Evolutionary conservation across 345 rosid species (phyloP), one percentile per base, ranked within the genome.

Genomic region (Murraya koenigii): DNA sequence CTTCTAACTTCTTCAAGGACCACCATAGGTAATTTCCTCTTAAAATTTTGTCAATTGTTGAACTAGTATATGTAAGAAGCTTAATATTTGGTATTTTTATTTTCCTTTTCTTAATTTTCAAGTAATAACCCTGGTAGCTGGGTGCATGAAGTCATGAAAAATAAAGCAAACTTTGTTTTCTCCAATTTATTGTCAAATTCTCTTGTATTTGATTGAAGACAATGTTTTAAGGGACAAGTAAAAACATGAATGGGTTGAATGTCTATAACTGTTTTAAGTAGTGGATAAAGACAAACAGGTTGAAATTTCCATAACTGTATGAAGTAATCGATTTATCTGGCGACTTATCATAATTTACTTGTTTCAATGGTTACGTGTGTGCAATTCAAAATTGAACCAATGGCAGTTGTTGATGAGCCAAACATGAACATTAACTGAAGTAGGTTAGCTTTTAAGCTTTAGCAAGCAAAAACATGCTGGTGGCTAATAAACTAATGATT

Each of bases 1-100:
- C 97, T 94, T 87, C 82, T 96, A 85, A 91, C 97, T 79, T 92
- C 97, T 79, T 89, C 98, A 78, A 92, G 87, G 85, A 89, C 97
- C 76, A 89, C 95, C 14, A 90, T 84, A 78, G 99, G 98, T 96
- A 88, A 84, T 73, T 39, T 76, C 20, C 62, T 44, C 75, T 69
- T 41, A n/a, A 32, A n/a, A 13, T n/a, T 22, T 55, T 74, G 39
- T 75, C 20, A 36, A 61, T 60, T 76, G 28, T 35, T 58, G 71
- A 72, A 58, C 66, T 26, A 33, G 23, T 54, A 38, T 77, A 23
- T 66, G 76, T 68, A 38, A 75, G 39, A 64, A 64, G 62, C 25
- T 69, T 77, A 38, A 14, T 72, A 39, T 77, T 77, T 5, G 54
- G 67, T 66, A 36, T 60, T 44, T 44, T 44, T 44, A 44, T 44